Evolutionary conservation across 2,329 filamentous ascomycete genomes (phyloP), one percentile per base, ranked within the genome.

Genomic region (Onygena corvina): DNA sequence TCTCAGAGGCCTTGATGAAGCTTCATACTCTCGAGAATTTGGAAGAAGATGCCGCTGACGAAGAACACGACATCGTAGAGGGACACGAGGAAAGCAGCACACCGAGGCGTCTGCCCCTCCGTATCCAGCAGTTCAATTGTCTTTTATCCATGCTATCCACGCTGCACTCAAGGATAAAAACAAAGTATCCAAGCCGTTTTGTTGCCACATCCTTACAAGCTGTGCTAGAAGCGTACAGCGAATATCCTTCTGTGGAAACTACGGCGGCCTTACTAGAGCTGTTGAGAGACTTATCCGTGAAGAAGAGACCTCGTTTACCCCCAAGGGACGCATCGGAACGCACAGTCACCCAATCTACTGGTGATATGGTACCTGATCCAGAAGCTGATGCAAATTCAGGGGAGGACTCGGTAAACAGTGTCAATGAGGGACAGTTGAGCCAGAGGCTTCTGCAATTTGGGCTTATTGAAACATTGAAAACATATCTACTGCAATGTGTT

Each of bases 181-280:
- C 79, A 2, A 79, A 80, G 58, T 76, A 73, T 38, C 79, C 79
- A 0, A 81, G 77, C 56, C 73, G 78, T 1, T 83, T 83, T 56
- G 67, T 83, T 11, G 78, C 77, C 6, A 80, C 77, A 0, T 80
- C 77, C 18, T 66, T 83, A 4, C 78, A 81, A 53, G 77, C 79
- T 7, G 73, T 77, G 1, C 62, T 82, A 3, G 71, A 74, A 18
- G 76, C 77, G 33, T 81, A 80, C 58, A 74, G 74, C n/a, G 66
- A 71, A 46, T 70, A 77, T 50, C 69, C 70, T 1, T 72, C 75
- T 40, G 70, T 74, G 47, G 76, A 77, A 53, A 75, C 78, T 46
- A 78, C 79, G 1, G 61, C 73, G 16, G 71, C 76, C 1, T 69
- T 79, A 14, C 65, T 81, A 33, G 73, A 76, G 53, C 75, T 79